phyloP scores from a whole-genome alignment of 371 early-diverging fungal species.

The Coemansia sp. region DNA sequence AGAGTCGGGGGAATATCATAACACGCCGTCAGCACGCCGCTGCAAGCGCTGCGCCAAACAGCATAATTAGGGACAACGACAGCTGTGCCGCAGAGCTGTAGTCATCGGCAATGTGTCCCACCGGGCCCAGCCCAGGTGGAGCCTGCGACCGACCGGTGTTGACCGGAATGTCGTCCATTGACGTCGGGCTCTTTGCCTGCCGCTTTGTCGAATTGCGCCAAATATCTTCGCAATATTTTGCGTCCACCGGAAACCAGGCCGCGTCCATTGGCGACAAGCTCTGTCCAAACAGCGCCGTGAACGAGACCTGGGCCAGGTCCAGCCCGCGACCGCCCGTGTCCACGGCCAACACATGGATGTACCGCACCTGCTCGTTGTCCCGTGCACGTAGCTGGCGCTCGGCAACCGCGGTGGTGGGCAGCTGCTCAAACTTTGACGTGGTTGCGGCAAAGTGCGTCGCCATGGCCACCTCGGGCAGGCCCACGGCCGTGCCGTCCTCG shows the following conservation, averaged over 20 bases:
- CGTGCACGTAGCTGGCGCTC: background rate
- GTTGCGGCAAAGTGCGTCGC: conserved; percentile 41
- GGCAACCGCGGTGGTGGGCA: conserved; percentile 25
- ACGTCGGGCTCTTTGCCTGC: conserved; percentile 25
- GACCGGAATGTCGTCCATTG: conserved; percentile 25
- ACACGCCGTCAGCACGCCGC: no score
- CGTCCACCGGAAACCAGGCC: conserved; percentile 37
- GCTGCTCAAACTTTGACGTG: conserved; percentile 27
- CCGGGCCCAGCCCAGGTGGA: conserved; percentile 24
- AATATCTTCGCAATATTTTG: conserved; percentile 31
- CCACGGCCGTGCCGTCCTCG: conserved; percentile 24
- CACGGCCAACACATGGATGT: conserved; percentile 56
- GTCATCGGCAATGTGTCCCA: conserved; percentile 1
- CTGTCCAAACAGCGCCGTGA: conserved; percentile 46
- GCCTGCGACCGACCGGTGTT: conserved; percentile 19
- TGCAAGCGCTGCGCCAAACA: no score
- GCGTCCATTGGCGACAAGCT: conserved; percentile 40
- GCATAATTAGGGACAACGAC: no score
- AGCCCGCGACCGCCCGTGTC: conserved; percentile 58
- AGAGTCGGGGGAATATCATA: no score
- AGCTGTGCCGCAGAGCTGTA: background rate
- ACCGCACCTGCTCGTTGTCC: conserved; percentile 33
- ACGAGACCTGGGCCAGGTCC: conserved; percentile 49
- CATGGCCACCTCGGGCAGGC: conserved; percentile 36
- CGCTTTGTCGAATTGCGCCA: conserved; percentile 40